Evolutionary conservation across 805 yeast species (phyloP).

Genomic region (Candida chauliodis): DNA sequence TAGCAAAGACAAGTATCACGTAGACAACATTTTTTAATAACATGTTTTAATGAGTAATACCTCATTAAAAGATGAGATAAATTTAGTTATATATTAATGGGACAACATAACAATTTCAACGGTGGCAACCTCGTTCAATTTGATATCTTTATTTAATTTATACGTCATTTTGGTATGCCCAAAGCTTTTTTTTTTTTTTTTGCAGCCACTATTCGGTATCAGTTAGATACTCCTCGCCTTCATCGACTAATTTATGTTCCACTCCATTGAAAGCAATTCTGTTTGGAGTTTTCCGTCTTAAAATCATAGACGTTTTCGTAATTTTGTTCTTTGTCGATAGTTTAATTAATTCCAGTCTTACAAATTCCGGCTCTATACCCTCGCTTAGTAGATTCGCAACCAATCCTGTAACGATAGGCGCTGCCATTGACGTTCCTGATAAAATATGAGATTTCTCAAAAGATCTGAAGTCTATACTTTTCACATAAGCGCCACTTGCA

Average conservation of each 20-base stretch:
- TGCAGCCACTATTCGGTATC: constrained; percentile 5
- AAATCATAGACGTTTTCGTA: constrained; percentile 39
- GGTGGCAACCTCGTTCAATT: not conserved
- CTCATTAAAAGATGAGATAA: not conserved
- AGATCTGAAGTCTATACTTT: constrained; percentile 46
- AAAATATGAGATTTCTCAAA: constrained; percentile 27
- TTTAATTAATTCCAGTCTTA: constrained; percentile 41
- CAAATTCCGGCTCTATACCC: constrained; percentile 43
- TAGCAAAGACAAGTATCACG: not conserved
- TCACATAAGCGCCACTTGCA: constrained; percentile 74
- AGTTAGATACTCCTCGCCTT: constrained; percentile 3
- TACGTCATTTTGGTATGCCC: not conserved
- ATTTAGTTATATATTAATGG: not conserved
- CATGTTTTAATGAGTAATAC: not conserved
- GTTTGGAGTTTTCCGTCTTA: constrained; percentile 59
- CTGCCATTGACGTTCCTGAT: constrained; percentile 80
- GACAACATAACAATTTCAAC: constrained; percentile 1
- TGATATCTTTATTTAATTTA: not conserved
- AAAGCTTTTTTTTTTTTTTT: not conserved
- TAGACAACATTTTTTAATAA: not conserved
- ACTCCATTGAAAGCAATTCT: constrained; percentile 40
- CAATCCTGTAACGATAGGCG: constrained; percentile 69
- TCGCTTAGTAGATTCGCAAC: constrained; percentile 51
- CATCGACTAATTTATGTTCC: constrained; percentile 10
- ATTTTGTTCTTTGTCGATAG: constrained; percentile 48